Base-by-base conservation (phyloP, 495 filamentous ascomycete genomes). In the Hypoxylon perforatum region DNA sequence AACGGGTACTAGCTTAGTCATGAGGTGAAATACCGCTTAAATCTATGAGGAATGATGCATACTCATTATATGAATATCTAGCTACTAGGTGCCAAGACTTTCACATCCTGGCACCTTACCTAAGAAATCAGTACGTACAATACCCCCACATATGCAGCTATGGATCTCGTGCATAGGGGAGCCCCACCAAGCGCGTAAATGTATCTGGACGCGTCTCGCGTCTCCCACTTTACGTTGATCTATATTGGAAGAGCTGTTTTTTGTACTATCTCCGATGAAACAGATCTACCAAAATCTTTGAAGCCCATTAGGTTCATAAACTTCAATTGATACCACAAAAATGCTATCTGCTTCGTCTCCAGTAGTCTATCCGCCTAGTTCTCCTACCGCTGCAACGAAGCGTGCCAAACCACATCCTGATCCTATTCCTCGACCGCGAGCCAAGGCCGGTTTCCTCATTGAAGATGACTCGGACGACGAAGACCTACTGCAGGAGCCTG, bases 341-440 rank as follows among this genome's bases (percentile, higher is more conserved):
- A 91, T 92, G 86, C 82, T 86, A 7, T 78, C 86, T 38, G 82
- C 86, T 12, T 90, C 89, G 1, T 89, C 89, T 14, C 86, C 88
- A 18, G 73, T 86, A 14, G 71, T 76, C n/a, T 86, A 86, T 66
- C 86, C 87, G 1, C 74, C 80, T 12, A 86, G 81, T 2, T 81
- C 83, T 4, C 82, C 78, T 25, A 41, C 56, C 19, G 75, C 80
- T 45, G 52, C 57, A 39, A 75, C 81, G 42, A 89, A 86, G 73
- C 81, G 79, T 51, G 76, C 79, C 39, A 77, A 78, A 62, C 74
- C 72, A 55, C 76, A 67, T 57, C 72, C 36, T 72, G 79, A 53
- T 35, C 63, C 30, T 49, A 75, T 19, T 73, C 80, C 67, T 73
- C 78, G 46, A 48, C 76, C 73, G 14, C 77, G 79, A 55, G 65